Conservation (phyloP, 2,329 filamentous ascomycete species). For the Lomentospora prolificans region DNA sequence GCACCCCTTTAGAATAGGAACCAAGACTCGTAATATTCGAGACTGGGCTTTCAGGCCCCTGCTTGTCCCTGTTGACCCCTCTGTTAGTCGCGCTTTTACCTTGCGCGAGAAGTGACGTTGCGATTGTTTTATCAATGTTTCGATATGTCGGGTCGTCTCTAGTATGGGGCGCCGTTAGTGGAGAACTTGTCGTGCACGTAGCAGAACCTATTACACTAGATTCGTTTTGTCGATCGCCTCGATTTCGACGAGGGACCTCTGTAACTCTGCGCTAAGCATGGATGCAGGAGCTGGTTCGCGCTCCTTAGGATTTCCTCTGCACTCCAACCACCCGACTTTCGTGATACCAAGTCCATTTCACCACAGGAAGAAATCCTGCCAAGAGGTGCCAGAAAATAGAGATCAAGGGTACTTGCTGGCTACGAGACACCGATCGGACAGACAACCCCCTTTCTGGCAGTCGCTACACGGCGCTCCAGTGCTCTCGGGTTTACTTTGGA, state of each 20-base stretch:
- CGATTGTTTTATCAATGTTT: slow-evolving; percentile 8
- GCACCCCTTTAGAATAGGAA: no score
- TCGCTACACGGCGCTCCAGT: background rate
- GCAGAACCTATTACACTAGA: background rate
- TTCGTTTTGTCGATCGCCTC: slow-evolving; percentile 4
- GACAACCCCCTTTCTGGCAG: background rate
- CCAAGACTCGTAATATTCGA: no score
- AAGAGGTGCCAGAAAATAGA: background rate
- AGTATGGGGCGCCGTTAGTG: slow-evolving; percentile 3
- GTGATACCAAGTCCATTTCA: no score
- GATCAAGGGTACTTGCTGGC: no score
- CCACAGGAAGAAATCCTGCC: background rate
- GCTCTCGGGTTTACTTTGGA: background rate
- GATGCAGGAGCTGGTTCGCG: no score
- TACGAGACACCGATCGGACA: background rate
- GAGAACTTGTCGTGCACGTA: background rate
- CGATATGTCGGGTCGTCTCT: background rate
- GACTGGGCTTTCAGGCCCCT: background rate
- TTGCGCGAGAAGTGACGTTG: background rate
- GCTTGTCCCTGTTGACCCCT: background rate
- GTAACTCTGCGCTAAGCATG: background rate
- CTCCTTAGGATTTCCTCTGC: no score
- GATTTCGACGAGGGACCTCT: background rate
- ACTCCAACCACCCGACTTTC: no score
- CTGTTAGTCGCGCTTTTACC: background rate